phyloP scores from a whole-genome alignment of 768 basidiomycete species.

The Rhizopogon roseolus region DNA sequence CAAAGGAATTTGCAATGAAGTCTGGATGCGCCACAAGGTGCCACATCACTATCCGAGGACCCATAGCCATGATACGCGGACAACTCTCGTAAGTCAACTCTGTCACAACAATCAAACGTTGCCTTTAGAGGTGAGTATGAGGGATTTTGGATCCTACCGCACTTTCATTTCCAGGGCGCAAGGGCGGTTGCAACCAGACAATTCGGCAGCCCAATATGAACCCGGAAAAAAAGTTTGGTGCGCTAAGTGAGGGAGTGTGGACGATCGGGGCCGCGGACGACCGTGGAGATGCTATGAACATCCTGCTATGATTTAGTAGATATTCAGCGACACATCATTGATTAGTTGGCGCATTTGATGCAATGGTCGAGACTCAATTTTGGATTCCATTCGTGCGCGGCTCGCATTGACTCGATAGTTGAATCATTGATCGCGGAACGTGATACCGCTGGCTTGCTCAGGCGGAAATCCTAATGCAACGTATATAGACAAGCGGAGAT shows the following conservation, averaged over 20 bases:
- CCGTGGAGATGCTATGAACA: not conserved
- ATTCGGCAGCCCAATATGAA: not conserved
- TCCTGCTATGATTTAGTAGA: not conserved
- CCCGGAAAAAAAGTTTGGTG: not conserved
- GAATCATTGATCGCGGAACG: not conserved
- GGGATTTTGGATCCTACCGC: not conserved
- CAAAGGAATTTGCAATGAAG: not conserved
- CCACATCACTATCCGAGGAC: conserved; percentile 3
- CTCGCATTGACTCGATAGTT: not conserved
- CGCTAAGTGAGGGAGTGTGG: not conserved
- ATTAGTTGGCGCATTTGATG: not conserved
- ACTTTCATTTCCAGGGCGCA: conserved; percentile 2
- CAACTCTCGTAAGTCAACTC: conserved; percentile 3
- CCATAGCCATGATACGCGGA: conserved; percentile 1
- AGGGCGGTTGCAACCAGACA: not conserved
- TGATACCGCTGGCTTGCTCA: conserved; percentile 4
- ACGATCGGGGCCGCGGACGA: not conserved
- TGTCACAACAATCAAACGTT: not conserved
- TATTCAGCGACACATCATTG: not conserved
- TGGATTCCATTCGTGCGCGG: not conserved
- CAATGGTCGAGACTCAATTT: not conserved
- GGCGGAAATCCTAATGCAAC: conserved; percentile 25
- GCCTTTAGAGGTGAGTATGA: not conserved
- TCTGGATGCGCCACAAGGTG: not conserved
- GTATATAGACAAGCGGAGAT: conserved; percentile 20